These are phyloP conservation scores for Populus hybrid DNA, from an alignment of 441 rosid species.

Conservation along the genomic window DNA sequence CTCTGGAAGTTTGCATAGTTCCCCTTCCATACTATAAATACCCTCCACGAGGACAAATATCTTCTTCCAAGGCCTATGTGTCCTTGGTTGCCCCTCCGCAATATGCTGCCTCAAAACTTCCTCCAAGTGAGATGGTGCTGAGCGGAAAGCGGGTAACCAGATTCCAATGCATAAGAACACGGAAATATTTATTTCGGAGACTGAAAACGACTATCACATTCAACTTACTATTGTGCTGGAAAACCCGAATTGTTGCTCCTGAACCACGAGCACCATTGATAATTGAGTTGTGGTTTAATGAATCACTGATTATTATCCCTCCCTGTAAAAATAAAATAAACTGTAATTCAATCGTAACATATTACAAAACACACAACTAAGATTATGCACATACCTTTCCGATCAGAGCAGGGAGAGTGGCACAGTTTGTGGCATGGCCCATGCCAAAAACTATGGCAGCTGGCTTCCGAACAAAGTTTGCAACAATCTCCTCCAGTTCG, in stretches of 20 bases:
- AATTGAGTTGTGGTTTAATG: slow-evolving; percentile 83
- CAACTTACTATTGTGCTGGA: slow-evolving; percentile 60
- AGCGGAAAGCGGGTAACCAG: slow-evolving; percentile 3
- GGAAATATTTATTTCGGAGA: neutral
- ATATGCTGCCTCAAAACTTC: slow-evolving; percentile 84
- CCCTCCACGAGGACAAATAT: slow-evolving; percentile 82
- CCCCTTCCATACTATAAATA: slow-evolving; percentile 94
- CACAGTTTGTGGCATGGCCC: slow-evolving; percentile 89
- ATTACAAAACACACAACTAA: neutral
- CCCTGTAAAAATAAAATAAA: slow-evolving; percentile 40
- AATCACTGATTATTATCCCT: slow-evolving; percentile 80
- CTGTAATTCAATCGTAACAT: neutral
- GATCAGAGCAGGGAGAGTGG: slow-evolving; percentile 71
- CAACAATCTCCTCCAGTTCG: slow-evolving; percentile 71
- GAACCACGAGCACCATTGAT: slow-evolving; percentile 95
- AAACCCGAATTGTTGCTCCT: slow-evolving; percentile 52
- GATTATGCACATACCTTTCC: slow-evolving; percentile 47
- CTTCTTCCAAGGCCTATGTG: slow-evolving; percentile 95
- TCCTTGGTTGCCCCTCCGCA: slow-evolving; percentile 86
- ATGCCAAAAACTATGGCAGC: slow-evolving; percentile 81
- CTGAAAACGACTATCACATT: neutral
- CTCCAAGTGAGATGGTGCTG: slow-evolving; percentile 89
- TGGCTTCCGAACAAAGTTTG: slow-evolving; percentile 77
- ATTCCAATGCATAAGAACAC: neutral
- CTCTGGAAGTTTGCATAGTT: slow-evolving; percentile 79